A percentile compares a stretch with the other conserved stretches of the same genome.
These are phyloP conservation scores for Pichia sporocuriosa DNA, from an alignment of 805 yeast genomes.

Conservation along the genomic window DNA sequence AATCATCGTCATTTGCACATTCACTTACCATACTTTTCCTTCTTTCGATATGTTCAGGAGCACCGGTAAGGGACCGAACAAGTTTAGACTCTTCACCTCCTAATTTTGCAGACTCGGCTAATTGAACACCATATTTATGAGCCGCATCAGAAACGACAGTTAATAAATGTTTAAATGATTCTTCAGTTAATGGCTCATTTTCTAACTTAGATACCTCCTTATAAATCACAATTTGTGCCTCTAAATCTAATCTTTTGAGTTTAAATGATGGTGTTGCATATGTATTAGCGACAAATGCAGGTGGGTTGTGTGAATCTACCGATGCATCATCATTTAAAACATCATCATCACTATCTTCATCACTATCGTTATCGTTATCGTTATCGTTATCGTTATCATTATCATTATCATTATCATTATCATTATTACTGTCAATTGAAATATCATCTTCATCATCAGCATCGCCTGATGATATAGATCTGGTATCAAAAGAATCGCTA, in stretches of 20 bases:
- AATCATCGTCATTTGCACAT: conserved; percentile 8
- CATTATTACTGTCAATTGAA: not conserved
- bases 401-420: conserved; percentile 8
- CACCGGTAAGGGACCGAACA: conserved; percentile 38
- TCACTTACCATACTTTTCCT: conserved; percentile 27
- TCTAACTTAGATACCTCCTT: conserved; percentile 20
- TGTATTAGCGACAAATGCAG: conserved; percentile 9
- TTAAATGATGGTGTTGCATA: conserved; percentile 15
- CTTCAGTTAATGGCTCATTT: conserved; percentile 19
- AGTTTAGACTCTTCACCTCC: conserved; percentile 35
- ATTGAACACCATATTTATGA: conserved; percentile 27
- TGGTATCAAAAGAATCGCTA: too few species aligned
- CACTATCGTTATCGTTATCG: conserved; percentile 11
- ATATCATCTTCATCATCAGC: not conserved
- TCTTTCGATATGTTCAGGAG: conserved; percentile 27
- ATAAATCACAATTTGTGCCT: conserved; percentile 24
- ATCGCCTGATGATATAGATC: too few species aligned
- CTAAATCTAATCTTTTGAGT: conserved; percentile 20
- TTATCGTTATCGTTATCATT: conserved; percentile 9
- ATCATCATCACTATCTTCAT: conserved; percentile 7
- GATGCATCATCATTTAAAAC: conserved; percentile 1
- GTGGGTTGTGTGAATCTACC: conserved; percentile 16
- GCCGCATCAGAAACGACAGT: conserved; percentile 28
- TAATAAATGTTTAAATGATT: conserved; percentile 27
- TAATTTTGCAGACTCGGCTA: conserved; percentile 31